Percentiles rank a stretch among this genome's conserved stretches.
These are phyloP conservation scores for Teunomyces funiuensis DNA, from an alignment of 805 yeast genomes.

Conservation along the genomic window DNA sequence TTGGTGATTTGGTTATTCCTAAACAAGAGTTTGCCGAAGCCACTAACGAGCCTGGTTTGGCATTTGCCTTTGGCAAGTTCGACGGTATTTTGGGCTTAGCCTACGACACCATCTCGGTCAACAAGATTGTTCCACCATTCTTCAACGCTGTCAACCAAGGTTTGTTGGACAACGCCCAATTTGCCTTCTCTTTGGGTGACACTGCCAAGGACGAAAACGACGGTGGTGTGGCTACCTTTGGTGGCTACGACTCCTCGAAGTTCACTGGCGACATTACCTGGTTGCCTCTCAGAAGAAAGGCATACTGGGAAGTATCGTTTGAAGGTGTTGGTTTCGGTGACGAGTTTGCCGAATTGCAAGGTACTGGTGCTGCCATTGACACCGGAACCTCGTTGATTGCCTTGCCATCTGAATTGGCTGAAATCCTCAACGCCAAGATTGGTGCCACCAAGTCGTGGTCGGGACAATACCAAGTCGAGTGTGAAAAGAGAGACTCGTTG, in stretches of 20 bases:
- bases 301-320: constrained; percentile 97
- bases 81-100: constrained; percentile 97
- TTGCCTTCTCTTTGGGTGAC: constrained; percentile 90
- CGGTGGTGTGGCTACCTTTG: constrained; percentile 94
- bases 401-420: constrained; percentile 93
- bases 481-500: constrained; percentile 76
- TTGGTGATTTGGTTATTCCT: constrained; percentile 84
- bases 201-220: constrained; percentile 59
- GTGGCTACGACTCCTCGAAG: constrained; percentile 81
- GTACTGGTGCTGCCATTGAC: constrained; percentile 95
- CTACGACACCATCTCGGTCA: constrained; percentile 86
- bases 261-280: constrained; percentile 84
- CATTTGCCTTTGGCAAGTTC: constrained; percentile 97
- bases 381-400: constrained; percentile 97
- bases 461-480: constrained; percentile 93
- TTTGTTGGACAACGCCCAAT: constrained; percentile 77
- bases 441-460: constrained; percentile 98
- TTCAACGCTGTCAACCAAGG: constrained; percentile 85
- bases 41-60: constrained; percentile 94
- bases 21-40: constrained; percentile 96
- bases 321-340: constrained; percentile 90
- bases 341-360: constrained; percentile 78
- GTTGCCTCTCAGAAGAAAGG: constrained; percentile 98
- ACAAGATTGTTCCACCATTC: constrained; percentile 89
- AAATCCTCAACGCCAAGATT: constrained; percentile 89